Evolutionary conservation across 2,329 filamentous ascomycete genomes (phyloP), one percentile per base, ranked within the genome.

Genomic region (Trichoderma guizhouense): DNA sequence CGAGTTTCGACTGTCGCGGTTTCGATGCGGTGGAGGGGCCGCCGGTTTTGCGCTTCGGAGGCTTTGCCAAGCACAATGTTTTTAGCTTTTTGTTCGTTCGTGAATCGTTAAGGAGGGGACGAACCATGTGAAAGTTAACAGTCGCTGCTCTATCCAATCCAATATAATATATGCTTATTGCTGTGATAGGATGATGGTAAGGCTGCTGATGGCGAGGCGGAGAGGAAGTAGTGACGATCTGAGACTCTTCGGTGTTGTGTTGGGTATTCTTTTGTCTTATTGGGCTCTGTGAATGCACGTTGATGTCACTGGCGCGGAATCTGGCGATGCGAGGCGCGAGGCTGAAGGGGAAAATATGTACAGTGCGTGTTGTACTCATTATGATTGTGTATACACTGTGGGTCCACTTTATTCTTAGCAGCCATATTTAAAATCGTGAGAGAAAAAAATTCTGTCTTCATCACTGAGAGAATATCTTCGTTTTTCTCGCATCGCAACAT

Each of bases 1-100:
- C 95, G 77, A 98, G 93, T 81, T 94, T 97, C 72, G 95, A 97
- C 78, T 90, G 90, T 74, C 92, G 92, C 66, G 78, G 74, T 79
- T 79, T 84, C 69, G 80, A 75, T 75, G 72, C 78, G 71, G 24
- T 77, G 71, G 65, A 74, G 58, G 78, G 71, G 67, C 80, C 78
- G 61, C 80, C 73, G 24, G 82, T 76, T 77, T 86, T 87, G 76
- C 87, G 86, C 80, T 87, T 87, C n/a, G 86, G 84, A 75, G 87
- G 86, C 86, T 88, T 68, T 58, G 18, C 60, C 9, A 24, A 24
- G n/a, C 2, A n/a, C 9, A 21, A 53, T 24, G 21, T 14, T 57
- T 57, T 39, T 43, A 28, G 14, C 43, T 43, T 11, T 24, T n/a
- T 47, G 6, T 32, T 7, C n/a, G 24, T 8, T 60, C 18, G 21